Evolutionary conservation across 345 rosid species (phyloP), one percentile per base, ranked within the genome.

Genomic region (Hibiscus tridactylites): DNA sequence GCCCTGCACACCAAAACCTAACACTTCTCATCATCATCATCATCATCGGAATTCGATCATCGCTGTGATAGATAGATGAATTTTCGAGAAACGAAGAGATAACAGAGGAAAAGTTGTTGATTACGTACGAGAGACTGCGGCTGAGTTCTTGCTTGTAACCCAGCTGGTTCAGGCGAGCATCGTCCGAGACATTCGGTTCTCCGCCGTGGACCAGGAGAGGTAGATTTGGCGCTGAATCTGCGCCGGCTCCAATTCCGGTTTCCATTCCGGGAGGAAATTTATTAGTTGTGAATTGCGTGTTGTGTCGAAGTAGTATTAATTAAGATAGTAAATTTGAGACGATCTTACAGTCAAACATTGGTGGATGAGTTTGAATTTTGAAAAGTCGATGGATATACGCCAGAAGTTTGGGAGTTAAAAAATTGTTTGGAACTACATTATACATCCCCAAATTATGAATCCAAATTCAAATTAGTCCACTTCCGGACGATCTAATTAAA

Each of bases 91-190:
- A 63, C 35, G 21, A 37, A 24, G 11, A 57, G 42, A 17, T 31
- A 26, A 24, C 3, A 53, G 11, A 9, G 66, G 59, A 53, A 10
- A 37, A 28, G 21, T 33, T 24, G 8, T 29, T 19, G 24, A 42
- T 44, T 46, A 56, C 83, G 61, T 53, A 85, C 89, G 90, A 71
- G 83, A 88, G 90, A 61, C 76, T 75, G 61, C 91, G 87, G 28
- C 81, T 70, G 57, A 88, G 91, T 68, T 86, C 85, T 58, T 86
- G 85, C 78, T 86, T 84, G 87, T 86, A 86, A 42, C 91, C 87
- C 28, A 86, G 89, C 78, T 83, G 84, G 9, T 73, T 69, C 75
- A 83, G 56, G 1, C 85, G 83, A 37, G 60, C 19, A 57, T 78
- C 70, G 62, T 83, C 86, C 28, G 65, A 58, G 44, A 2, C 16